Evolutionary conservation across 2,329 filamentous ascomycete species (phyloP).

Genomic region (Hymenoscyphus scutula): DNA sequence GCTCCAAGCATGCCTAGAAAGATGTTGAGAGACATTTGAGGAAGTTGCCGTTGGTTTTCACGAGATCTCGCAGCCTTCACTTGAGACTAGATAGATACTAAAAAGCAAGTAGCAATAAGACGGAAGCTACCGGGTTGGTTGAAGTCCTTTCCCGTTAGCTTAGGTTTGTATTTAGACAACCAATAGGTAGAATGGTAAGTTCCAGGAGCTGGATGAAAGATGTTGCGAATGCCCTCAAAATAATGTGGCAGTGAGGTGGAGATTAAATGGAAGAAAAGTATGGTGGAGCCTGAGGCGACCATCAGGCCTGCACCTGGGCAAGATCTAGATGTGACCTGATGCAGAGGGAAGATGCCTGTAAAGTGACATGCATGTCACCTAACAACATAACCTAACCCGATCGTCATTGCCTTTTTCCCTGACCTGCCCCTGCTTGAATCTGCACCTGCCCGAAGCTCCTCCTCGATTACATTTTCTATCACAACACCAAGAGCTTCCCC

Average conservation of each 20-base stretch:
- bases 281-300: not conserved
- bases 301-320: too few relatives aligned
- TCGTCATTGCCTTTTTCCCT: conserved; percentile 2
- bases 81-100: not conserved
- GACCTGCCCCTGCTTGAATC: too few relatives aligned
- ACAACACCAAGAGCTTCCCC: not conserved
- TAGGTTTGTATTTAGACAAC: not conserved
- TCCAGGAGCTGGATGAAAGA: not conserved
- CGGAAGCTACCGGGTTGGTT: not conserved
- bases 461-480: not conserved
- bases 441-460: not conserved
- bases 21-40: conserved; percentile 33
- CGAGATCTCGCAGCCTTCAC: not conserved
- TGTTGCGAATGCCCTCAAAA: not conserved
- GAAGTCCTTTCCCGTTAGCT: not conserved
- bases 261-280: not conserved
- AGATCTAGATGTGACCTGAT: not conserved
- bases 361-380: not conserved
- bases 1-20: conserved; percentile 45
- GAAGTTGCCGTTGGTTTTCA: not conserved
- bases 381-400: too few relatives aligned
- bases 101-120: not conserved
- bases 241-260: not conserved
- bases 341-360: not conserved
- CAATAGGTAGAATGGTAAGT: not conserved